These are phyloP conservation scores for Komagataea norvegica DNA, from an alignment of 1,139 yeast species.

Conservation along the genomic window DNA sequence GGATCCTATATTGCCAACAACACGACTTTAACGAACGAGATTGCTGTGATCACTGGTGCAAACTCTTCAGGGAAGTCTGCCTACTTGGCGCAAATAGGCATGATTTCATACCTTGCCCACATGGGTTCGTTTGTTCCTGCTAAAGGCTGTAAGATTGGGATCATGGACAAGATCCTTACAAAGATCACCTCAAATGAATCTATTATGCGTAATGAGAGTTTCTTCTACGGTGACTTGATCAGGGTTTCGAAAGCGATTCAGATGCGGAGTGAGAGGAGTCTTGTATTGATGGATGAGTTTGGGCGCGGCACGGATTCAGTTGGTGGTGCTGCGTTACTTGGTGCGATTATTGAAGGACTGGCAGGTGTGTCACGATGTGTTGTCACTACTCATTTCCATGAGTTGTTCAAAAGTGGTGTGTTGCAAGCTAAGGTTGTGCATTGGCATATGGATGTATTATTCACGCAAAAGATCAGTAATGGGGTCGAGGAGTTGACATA, in stretches of 20 bases:
- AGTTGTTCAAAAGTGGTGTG: constrained; percentile 29
- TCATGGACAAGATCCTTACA: constrained; percentile 41
- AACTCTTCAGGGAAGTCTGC: constrained; percentile 51
- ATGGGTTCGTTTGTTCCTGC: constrained; percentile 49
- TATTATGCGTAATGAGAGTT: constrained; percentile 38
- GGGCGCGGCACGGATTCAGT: constrained; percentile 46
- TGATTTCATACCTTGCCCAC: constrained; percentile 42
- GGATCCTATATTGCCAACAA: constrained; percentile 37
- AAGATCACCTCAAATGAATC: constrained; percentile 41
- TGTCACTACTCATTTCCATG: constrained; percentile 43
- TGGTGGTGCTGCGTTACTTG: constrained; percentile 44
- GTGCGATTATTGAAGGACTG: constrained; percentile 33
- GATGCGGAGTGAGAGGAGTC: constrained; percentile 33
- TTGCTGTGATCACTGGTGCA: constrained; percentile 43
- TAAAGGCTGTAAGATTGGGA: constrained; percentile 35
- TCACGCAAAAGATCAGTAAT: constrained; percentile 10
- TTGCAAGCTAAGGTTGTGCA: constrained; percentile 23
- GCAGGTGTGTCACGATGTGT: constrained; percentile 32
- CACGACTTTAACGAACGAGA: constrained; percentile 26
- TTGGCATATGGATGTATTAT: constrained; percentile 29
- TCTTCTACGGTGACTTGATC: constrained; percentile 42
- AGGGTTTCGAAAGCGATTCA: constrained; percentile 40
- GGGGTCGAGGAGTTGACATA: constrained; percentile 26
- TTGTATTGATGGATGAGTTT: constrained; percentile 45
- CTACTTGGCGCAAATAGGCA: constrained; percentile 39